These are phyloP conservation scores for Penicillium riverlandense DNA, from an alignment of 495 filamentous ascomycete genomes.

Conservation along the genomic window DNA sequence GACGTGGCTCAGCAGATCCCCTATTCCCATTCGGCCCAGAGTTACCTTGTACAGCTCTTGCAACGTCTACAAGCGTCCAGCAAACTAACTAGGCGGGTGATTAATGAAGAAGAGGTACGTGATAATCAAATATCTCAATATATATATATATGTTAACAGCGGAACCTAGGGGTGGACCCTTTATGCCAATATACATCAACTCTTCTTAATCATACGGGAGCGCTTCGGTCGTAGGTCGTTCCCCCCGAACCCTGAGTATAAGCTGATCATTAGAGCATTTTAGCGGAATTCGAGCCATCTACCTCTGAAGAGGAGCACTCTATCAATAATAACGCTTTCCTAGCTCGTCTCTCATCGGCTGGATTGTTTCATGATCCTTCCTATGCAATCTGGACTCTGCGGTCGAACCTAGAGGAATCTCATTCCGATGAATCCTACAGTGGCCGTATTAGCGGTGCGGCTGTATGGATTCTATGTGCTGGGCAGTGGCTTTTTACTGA, in stretches of 20 bases:
- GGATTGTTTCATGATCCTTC: background rate
- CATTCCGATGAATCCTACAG: background rate
- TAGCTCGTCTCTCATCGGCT: background rate
- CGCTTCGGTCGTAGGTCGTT: background rate
- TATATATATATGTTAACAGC: no score
- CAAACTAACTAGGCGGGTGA: no score
- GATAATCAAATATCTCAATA: no score
- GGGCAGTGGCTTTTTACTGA: conserved; percentile 3
- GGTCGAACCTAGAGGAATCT: background rate
- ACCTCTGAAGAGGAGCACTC: background rate
- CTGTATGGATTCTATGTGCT: conserved; percentile 4
- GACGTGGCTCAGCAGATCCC: no score
- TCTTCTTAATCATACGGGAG: background rate
- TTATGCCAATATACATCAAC: background rate
- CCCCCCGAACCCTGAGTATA: background rate
- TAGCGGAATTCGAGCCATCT: background rate
- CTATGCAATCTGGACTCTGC: background rate
- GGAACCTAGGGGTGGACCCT: background rate
- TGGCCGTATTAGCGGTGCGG: background rate
- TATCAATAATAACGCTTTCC: background rate
- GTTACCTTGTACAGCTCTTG: no score
- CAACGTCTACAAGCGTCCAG: no score
- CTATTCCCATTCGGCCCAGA: no score
- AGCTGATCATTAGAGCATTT: background rate
- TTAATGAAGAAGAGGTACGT: no score